Conservation (phyloP, 2,329 filamentous ascomycete species). For the Ascochyta rabiei region DNA sequence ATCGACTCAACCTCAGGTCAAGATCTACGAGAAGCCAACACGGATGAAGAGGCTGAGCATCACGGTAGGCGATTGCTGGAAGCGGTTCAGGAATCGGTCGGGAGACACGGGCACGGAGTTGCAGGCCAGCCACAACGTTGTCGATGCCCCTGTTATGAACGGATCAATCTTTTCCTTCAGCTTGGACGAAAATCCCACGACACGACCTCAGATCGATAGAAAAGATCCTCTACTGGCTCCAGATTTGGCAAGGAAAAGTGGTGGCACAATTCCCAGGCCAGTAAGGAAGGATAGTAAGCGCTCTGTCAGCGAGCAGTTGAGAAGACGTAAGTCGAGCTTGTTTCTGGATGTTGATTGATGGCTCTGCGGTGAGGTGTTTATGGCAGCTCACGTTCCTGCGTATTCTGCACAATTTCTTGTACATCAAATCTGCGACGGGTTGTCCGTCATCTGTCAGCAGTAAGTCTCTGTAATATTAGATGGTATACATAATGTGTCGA, state of each 20-base stretch:
- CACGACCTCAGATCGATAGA: background rate
- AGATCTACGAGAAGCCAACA: slow-evolving; percentile 6
- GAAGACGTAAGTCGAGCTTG: slow-evolving; percentile 6
- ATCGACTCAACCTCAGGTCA: background rate
- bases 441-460: no score
- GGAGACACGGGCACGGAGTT: slow-evolving; percentile 3
- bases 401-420: background rate
- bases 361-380: background rate
- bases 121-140: background rate
- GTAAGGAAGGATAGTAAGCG: slow-evolving; percentile 2
- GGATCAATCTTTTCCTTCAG: background rate
- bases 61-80: slow-evolving; percentile 1
- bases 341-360: slow-evolving; percentile 2
- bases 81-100: slow-evolving; percentile 5
- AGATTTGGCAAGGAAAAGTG: background rate
- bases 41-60: slow-evolving; percentile 1
- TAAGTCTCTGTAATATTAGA: no score
- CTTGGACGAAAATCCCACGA: background rate
- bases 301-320: background rate
- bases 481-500: no score
- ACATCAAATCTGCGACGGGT: no score
- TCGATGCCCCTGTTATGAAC: background rate
- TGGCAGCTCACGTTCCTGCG: background rate
- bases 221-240: background rate
- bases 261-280: background rate